Conservation (phyloP, 257 asterid genomes). For the Misopates orontium region DNA sequence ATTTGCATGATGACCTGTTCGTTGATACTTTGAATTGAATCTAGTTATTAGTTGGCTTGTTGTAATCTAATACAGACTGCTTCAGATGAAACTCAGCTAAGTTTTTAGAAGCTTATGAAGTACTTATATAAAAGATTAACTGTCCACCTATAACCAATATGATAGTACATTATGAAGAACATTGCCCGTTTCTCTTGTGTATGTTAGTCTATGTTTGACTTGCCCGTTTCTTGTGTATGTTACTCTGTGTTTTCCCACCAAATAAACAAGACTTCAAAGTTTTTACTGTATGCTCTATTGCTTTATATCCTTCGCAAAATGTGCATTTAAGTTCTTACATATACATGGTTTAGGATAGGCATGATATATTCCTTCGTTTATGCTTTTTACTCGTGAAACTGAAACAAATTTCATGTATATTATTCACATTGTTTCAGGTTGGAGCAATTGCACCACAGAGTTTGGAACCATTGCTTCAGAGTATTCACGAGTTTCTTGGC, state of each 20-base stretch:
- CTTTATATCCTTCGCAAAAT: neutral
- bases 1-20: neutral
- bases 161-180: neutral
- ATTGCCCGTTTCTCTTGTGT: neutral
- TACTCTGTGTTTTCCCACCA: neutral
- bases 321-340: neutral
- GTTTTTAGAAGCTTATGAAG: neutral
- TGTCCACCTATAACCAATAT: neutral
- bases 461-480: constrained; percentile 73
- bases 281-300: neutral
- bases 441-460: constrained; percentile 90
- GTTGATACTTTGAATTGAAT: too few species aligned
- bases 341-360: neutral
- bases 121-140: neutral
- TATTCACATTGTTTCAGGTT: constrained; percentile 48
- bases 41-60: neutral
- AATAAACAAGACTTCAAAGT: neutral
- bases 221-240: neutral
- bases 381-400: neutral
- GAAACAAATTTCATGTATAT: neutral
- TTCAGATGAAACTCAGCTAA: too few species aligned
- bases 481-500: constrained; percentile 76
- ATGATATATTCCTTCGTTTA: neutral
- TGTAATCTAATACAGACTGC: neutral
- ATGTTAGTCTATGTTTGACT: neutral